Conservation (phyloP, 1,284 basidiomycete species). For the Rhizopogon parksii region DNA sequence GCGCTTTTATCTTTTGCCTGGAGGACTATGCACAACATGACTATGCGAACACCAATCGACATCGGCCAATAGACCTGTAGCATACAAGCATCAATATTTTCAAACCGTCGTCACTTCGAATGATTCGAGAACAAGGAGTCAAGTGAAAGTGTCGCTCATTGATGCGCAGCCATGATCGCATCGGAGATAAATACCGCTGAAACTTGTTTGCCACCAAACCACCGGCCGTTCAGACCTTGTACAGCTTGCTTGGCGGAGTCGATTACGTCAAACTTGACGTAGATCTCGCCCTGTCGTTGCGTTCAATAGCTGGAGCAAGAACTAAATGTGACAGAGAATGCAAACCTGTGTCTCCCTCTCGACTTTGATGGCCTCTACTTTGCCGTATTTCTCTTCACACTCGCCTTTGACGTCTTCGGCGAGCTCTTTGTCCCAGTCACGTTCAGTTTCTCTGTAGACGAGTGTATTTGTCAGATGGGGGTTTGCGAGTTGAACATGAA, state of each 20-base stretch:
- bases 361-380: constrained; percentile 82
- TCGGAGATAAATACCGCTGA: constrained; percentile 84
- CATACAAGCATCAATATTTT: constrained; percentile 27
- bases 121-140: constrained; percentile 21
- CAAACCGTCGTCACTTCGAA: constrained; percentile 19
- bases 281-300: constrained; percentile 87
- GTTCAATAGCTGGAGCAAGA: neutral
- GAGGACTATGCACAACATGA: constrained; percentile 27
- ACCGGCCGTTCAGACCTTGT: constrained; percentile 87
- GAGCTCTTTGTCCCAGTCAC: constrained; percentile 94
- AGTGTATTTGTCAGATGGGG: neutral
- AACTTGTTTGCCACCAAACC: constrained; percentile 89
- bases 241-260: constrained; percentile 80
- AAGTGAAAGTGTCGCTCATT: constrained; percentile 34
- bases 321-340: neutral
- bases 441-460: constrained; percentile 77
- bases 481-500: constrained; percentile 6
- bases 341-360: constrained; percentile 88
- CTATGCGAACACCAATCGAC: constrained; percentile 27
- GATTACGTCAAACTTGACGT: constrained; percentile 82
- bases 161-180: constrained; percentile 88
- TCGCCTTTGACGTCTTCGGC: constrained; percentile 95
- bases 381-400: constrained; percentile 87
- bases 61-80: constrained; percentile 20
- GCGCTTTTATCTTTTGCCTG: constrained; percentile 20